Evolutionary conservation across 2,329 filamentous ascomycete species (phyloP), one percentile per base, ranked within the genome.

Genomic region (Ceratocystis lukuohia): DNA sequence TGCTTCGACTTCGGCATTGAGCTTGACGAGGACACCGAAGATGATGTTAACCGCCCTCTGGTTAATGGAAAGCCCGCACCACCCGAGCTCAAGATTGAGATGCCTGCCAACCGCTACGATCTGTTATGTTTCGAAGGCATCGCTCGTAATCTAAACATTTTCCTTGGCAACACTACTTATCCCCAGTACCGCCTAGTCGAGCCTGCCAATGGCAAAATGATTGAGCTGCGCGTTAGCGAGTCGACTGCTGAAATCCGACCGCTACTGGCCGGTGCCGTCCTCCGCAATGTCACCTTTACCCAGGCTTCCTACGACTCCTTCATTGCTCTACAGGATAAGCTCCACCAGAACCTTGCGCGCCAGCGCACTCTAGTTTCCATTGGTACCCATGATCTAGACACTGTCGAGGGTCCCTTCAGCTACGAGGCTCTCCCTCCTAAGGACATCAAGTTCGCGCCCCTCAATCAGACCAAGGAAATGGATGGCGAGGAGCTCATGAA

Each of bases 1-100:
- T 97, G 94, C 78, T 99, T 99, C 82, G 93, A 99, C 73, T 99
- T 96, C 74, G 92, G 92, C 68, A 95, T 99, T 74, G 94, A 99
- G 77, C 84, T 99, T 71, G 94, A 99, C 79, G 93, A 97, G 79
- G 94, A 99, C 76, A 94, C 89, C 62, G 88, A 90, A 71, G 82
- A 89, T 72, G 81, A 84, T 67, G 22, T 65, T 33, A 85, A 90
- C 70, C 82, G 89, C 61, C 88, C 89, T 41, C 79, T 88, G 67
- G 82, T 89, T 72, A 82, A 91, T 78, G 88, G 88, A 74, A 84
- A 87, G 71, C 88, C 95, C 77, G 90, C 96, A 77, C 85, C 90
- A 64, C 88, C 94, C 66, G 90, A 97, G 78, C 84, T 97, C 73
- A 96, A 96, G 82, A 97, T 99, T 74, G 93, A 97, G 77, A 96